Conservation (phyloP, 805 yeast genomes). For the Candida loeiensis region DNA sequence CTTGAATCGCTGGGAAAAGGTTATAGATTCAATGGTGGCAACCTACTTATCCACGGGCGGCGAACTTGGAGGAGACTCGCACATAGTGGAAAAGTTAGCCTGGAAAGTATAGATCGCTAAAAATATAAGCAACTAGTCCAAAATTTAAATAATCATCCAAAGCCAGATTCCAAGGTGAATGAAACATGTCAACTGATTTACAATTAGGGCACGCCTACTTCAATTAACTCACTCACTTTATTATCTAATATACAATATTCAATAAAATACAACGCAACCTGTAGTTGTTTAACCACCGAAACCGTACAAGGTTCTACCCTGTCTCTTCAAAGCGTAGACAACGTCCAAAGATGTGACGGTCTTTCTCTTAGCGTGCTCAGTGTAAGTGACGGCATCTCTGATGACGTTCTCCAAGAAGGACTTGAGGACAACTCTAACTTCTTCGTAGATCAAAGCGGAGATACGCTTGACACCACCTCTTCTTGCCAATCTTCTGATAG, state of each 20-base stretch:
- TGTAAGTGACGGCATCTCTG: constrained; percentile 98
- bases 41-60: constrained; percentile 12
- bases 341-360: constrained; percentile 98
- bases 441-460: constrained; percentile 97
- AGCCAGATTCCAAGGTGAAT: not conserved
- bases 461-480: constrained; percentile 99
- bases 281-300: constrained; percentile 83
- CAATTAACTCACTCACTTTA: not conserved
- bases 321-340: constrained; percentile 99
- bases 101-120: not conserved
- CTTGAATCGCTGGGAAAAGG: constrained; percentile 16
- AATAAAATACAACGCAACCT: constrained; percentile 13
- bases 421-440: constrained; percentile 95
- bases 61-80: constrained; percentile 46
- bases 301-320: constrained; percentile 99
- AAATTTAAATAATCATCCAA: too few relatives aligned
- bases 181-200: too few relatives aligned
- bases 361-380: constrained; percentile 99
- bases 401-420: constrained; percentile 94
- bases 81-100: constrained; percentile 4
- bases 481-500: constrained; percentile 99
- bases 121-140: too few relatives aligned
- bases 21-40: constrained; percentile 12
- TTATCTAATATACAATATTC: constrained; percentile 22
- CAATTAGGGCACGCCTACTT: too few relatives aligned